Conservation (phyloP, 352 stramenopile genomes). For the Phytopythium montanum region DNA sequence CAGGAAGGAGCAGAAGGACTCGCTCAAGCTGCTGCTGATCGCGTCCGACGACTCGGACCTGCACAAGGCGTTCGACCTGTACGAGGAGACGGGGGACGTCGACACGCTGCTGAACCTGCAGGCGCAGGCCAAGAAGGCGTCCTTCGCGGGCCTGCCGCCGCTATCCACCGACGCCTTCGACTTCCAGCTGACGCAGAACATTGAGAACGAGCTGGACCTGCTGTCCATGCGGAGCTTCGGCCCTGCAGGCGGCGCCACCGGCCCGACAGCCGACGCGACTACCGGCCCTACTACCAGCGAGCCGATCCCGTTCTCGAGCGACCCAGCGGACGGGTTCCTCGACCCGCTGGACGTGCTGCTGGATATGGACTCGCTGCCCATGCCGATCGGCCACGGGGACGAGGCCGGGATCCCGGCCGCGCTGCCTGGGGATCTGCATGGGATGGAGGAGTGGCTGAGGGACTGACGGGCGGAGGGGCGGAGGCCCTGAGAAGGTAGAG, state of each 20-base stretch:
- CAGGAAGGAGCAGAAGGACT: constrained; percentile 64
- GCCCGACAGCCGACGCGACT: no score
- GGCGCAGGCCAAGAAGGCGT: constrained; percentile 53
- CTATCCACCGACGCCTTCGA: constrained; percentile 64
- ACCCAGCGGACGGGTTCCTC: constrained; percentile 28
- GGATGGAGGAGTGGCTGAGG: constrained; percentile 79
- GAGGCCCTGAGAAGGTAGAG: background rate
- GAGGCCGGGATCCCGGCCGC: constrained; percentile 38
- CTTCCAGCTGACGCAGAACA: constrained; percentile 75
- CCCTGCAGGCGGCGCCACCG: constrained; percentile 10
- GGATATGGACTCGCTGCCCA: constrained; percentile 53
- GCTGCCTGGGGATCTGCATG: constrained; percentile 64
- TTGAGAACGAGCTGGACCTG: constrained; percentile 76
- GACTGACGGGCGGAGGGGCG: constrained; percentile 45
- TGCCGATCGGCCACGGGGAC: constrained; percentile 65
- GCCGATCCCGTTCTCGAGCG: constrained; percentile 36
- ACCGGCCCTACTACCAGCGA: no score
- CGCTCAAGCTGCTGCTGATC: constrained; percentile 78
- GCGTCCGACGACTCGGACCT: constrained; percentile 67
- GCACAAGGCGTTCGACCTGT: constrained; percentile 71
- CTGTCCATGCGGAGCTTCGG: constrained; percentile 73
- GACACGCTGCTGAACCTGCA: constrained; percentile 69
- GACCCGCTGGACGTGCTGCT: constrained; percentile 56
- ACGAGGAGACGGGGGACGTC: constrained; percentile 77
- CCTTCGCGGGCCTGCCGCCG: constrained; percentile 48